Base-by-base conservation (phyloP, 176 grass and related monocot species). In the Oryza longistaminata region DNA sequence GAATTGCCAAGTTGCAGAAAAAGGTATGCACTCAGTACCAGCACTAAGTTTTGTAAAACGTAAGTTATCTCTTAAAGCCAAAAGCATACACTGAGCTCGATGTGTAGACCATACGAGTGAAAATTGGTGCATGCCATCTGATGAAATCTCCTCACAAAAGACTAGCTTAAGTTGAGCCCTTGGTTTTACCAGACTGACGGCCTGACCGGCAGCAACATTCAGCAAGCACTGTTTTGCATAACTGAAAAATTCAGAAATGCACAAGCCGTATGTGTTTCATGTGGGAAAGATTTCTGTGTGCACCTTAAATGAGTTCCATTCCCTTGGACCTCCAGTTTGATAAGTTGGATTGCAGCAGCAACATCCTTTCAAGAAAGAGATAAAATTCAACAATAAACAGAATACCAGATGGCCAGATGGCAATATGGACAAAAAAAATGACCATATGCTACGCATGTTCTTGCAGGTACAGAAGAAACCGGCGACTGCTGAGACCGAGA, bases 11-110 rank as follows among this genome's bases (percentile, higher is more conserved):
- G n/a, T 29, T 66, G 33, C 70, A 83, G 26, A 71, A 83, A 73
- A 83, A 66, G 81, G 39, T 83, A 44, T 48, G 81, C 42, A 42
- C 1, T 71, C 10, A 31, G 64, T 61, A 72, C 13, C 15, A 68
- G 33, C 19, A 70, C 7, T n/a, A 44, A 40, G 15, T 26, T 27
- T 81, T 58, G 53, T 58, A 58, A 58, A 21, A 58, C 46, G 27
- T 68, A 81, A 70, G 45, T 11, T 70, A 50, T 70, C 29, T 81
- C 19, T 70, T 58, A 33, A 27, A 6, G 46, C 21, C 64, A 50
- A 48, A 40, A 29, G 0, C 79, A 58, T 39, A 14, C 21, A 37
- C 1, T 73, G 21, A 43, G 42, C 70, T 73, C 12, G 21, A 14
- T 46, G 10, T 6, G 39, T 37, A 37, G 21, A 3, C 4, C 42